A percentile compares a stretch with the other conserved stretches of the same genome.
Evolutionary conservation across 495 filamentous ascomycete genomes (phyloP).

Genomic region (Cercophora scortea): DNA sequence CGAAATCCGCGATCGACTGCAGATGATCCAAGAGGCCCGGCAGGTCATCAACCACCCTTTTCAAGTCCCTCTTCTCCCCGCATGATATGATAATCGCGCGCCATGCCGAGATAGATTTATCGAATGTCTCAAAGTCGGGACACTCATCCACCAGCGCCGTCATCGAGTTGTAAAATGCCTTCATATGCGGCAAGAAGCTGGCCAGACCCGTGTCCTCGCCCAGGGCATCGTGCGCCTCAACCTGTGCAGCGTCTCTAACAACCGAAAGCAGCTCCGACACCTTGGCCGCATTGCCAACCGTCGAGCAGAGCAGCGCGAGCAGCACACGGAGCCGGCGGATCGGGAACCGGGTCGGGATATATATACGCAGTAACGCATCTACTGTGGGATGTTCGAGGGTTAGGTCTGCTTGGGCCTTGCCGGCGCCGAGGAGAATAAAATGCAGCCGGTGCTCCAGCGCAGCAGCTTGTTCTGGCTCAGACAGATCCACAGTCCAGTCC

Average conservation of each 20-base stretch:
- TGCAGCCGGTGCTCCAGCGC: constrained; percentile 42
- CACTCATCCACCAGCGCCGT: constrained; percentile 46
- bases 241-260: constrained; percentile 28
- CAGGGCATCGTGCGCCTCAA: constrained; percentile 23
- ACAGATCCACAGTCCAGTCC: constrained; percentile 36
- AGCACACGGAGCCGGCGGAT: constrained; percentile 35
- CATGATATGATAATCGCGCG: constrained; percentile 41
- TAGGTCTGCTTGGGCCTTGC: constrained; percentile 13
- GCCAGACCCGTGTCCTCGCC: constrained; percentile 48
- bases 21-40: constrained; percentile 54
- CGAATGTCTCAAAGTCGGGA: constrained; percentile 40
- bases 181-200: constrained; percentile 49
- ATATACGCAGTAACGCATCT: constrained; percentile 31
- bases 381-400: constrained; percentile 30
- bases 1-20: constrained; percentile 63
- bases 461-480: constrained; percentile 37
- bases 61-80: constrained; percentile 40
- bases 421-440: constrained; percentile 26
- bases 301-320: constrained; percentile 26
- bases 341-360: constrained; percentile 33
- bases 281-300: constrained; percentile 24
- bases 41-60: constrained; percentile 53
- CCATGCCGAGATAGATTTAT: constrained; percentile 43
- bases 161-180: constrained; percentile 45
- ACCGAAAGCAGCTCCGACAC: constrained; percentile 24